These are phyloP conservation scores for Leccinum disarticulatum DNA, from an alignment of 768 basidiomycete genomes.

Conservation along the genomic window DNA sequence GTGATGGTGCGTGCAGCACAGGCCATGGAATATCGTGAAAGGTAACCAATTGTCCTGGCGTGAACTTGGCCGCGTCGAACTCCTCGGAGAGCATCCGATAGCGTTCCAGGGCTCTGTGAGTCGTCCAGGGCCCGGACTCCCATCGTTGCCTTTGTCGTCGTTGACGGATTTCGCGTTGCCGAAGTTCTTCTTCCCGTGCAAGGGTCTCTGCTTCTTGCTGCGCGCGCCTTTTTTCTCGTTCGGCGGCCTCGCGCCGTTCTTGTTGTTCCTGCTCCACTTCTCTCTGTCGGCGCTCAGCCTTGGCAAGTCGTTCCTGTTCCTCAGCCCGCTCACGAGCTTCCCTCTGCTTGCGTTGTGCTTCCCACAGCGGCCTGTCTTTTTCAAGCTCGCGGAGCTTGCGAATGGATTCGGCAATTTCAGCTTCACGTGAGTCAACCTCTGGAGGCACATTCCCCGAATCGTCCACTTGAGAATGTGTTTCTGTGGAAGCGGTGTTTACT, in stretches of 20 bases:
- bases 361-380: conserved; percentile 61
- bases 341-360: conserved; percentile 49
- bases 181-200: conserved; percentile 35
- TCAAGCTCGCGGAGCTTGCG: conserved; percentile 70
- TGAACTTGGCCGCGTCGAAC: conserved; percentile 65
- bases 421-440: conserved; percentile 39
- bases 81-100: conserved; percentile 58
- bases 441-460: not conserved
- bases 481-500: not conserved
- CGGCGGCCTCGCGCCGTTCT: conserved; percentile 27
- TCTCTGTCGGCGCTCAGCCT: conserved; percentile 33
- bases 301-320: conserved; percentile 39
- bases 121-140: conserved; percentile 62
- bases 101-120: conserved; percentile 65
- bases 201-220: conserved; percentile 32
- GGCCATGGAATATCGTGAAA: conserved; percentile 78
- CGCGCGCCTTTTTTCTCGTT: conserved; percentile 22
- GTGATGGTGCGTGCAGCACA: conserved; percentile 52
- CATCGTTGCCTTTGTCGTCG: conserved; percentile 53
- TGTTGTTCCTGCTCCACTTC: conserved; percentile 32
- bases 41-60: conserved; percentile 48
- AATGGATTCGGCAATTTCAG: conserved; percentile 60
- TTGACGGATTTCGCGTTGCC: conserved; percentile 41
- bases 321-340: conserved; percentile 43
- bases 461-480: conserved; percentile 7